Evolutionary conservation across 805 yeast species (phyloP).

Genomic region (Saccharomycopsis babjevae): DNA sequence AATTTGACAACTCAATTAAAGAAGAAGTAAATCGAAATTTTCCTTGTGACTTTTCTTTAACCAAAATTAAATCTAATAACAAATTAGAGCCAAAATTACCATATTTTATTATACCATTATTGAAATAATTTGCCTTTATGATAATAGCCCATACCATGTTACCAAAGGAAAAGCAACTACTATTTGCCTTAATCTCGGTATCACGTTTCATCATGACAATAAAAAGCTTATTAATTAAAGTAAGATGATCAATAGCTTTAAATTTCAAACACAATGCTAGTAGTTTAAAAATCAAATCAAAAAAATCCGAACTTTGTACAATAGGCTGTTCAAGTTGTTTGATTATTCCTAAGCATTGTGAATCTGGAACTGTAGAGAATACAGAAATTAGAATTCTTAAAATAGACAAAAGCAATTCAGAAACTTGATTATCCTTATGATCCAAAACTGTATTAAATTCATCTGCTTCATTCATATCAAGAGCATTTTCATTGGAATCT

Average conservation of each 20-base stretch:
- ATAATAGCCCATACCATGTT: conserved; percentile 74
- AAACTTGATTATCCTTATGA: conserved; percentile 21
- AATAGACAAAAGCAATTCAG: conserved; percentile 1
- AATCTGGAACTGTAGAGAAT: not conserved
- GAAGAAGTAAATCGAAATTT: conserved; percentile 54
- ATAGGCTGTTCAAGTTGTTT: conserved; percentile 5
- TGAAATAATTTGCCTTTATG: conserved; percentile 54
- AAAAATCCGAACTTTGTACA: conserved; percentile 19
- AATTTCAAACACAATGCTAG: conserved; percentile 5
- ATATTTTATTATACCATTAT: conserved; percentile 21
- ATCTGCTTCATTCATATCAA: not conserved
- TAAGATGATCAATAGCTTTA: conserved; percentile 3
- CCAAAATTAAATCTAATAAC: conserved; percentile 50
- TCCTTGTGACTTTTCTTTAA: conserved; percentile 63
- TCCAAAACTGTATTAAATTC: not conserved
- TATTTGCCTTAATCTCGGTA: conserved; percentile 20
- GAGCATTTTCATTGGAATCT: conserved; percentile 6
- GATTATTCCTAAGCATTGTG: conserved; percentile 4
- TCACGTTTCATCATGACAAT: conserved; percentile 28
- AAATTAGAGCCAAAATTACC: conserved; percentile 26
- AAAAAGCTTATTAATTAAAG: conserved; percentile 9
- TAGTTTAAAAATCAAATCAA: conserved; percentile 13
- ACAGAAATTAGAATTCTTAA: conserved; percentile 5
- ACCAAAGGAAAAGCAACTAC: conserved; percentile 25
- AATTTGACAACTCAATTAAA: conserved; percentile 43